Evolutionary conservation across 192 early-diverging fungal genomes (phyloP), one percentile per base, ranked within the genome.

Genomic region (Podila epicladia): DNA sequence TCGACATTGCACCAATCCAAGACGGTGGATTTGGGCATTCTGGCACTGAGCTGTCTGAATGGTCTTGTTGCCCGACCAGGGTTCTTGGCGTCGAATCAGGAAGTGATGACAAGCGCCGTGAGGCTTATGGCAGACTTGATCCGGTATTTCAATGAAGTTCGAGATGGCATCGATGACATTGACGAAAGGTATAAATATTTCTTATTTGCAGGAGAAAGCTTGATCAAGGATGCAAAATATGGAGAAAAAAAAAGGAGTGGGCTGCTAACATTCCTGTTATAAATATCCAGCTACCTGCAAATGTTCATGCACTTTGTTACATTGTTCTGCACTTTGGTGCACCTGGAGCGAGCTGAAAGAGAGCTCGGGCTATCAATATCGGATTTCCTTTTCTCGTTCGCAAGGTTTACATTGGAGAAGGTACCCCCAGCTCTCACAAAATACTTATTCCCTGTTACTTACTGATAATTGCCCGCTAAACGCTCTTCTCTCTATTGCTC

Each of bases 221-320:
- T 3, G 33, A 7, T 35, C 38, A 41, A 41, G 38, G 8, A 41
- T 41, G 38, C 38, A 41, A 41, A 12, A 41, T 41, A 1, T 41
- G 38, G 35, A n/a, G 9, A 37, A 41, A 41, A 41, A 41, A 41
- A 41, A 41, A 41, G 38, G 38, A 45, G 41, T 45, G 3, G 41
- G 13, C 41, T 45, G 12, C 41, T 45, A 45, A 45, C 41, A 37
- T 37, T 37, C 35, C 15, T 45, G 41, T 59, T 60, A 50, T 48
- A 20, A 12, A 22, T 37, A 11, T 38, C 45, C 57, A 80, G 77
- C 22, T 80, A 80, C 58, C 67, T 73, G 15, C 70, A 80, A 69
- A 73, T 73, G 71, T 80, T 80, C 65, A 80, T 80, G 77, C 71
- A 80, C 59, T 80, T 80, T n/a, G 66, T 80, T 2, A 67, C 77